Percentiles rank a stretch among this genome's conserved stretches.
These are phyloP conservation scores for Trypanosoma scelopori DNA, from an alignment of 208 protist genomes.

Conservation along the genomic window DNA sequence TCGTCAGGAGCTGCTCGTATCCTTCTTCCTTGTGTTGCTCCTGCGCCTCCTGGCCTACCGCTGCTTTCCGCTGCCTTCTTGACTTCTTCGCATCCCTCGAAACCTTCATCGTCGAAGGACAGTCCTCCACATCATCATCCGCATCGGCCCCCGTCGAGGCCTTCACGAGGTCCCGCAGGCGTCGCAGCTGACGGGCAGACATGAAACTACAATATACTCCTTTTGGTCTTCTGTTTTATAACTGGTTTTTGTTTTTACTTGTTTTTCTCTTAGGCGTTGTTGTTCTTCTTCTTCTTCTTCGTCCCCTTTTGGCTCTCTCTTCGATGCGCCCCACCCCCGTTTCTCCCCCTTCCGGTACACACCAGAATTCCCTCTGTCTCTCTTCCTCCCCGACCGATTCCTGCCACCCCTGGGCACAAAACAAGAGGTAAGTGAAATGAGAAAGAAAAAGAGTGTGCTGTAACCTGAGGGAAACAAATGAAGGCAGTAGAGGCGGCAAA, in stretches of 20 bases:
- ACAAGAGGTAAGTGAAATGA: background rate
- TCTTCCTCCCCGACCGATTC: too few relatives aligned
- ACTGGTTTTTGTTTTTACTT: background rate
- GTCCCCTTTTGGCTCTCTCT: background rate
- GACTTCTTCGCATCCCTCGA: conserved; percentile 5
- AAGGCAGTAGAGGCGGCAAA: too few relatives aligned
- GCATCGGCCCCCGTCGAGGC: conserved; percentile 68
- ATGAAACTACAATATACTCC: conserved; percentile 30
- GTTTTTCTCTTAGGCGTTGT: background rate
- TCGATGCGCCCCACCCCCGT: too few relatives aligned
- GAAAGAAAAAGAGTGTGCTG: conserved; percentile 26
- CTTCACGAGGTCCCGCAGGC: conserved; percentile 74
- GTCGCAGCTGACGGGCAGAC: conserved; percentile 79
- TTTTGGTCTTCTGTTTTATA: background rate
- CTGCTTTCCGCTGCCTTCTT: background rate
- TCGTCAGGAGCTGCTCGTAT: too few relatives aligned
- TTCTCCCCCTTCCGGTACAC: too few relatives aligned
- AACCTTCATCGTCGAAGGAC: conserved; percentile 19
- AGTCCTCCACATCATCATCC: conserved; percentile 22
- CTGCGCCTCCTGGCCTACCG: conserved; percentile 18
- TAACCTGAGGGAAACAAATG: background rate
- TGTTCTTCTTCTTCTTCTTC: background rate
- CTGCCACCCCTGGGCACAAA: too few relatives aligned
- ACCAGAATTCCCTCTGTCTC: too few relatives aligned
- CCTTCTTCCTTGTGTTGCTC: conserved; percentile 18